Evolutionary conservation across 1,284 basidiomycete species (phyloP).

Genomic region (Boletus smithii): DNA sequence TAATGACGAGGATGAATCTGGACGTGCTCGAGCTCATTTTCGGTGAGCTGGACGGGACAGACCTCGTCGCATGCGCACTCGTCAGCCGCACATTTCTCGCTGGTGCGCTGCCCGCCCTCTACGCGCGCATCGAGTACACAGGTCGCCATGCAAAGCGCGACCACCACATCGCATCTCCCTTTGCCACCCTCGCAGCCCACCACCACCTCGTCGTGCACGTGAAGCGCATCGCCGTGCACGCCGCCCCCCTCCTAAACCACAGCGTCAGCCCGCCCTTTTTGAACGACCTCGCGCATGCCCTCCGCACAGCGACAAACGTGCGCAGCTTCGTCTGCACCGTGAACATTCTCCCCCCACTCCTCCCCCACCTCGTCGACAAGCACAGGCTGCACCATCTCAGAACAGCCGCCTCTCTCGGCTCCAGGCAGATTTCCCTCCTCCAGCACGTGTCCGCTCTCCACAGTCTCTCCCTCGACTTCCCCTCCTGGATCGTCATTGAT

Average conservation of each 20-base stretch:
- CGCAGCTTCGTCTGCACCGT: constrained; percentile 51
- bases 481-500: constrained; percentile 60
- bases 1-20: constrained; percentile 49
- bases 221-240: constrained; percentile 55
- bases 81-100: constrained; percentile 62
- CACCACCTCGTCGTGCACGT: constrained; percentile 55
- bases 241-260: constrained; percentile 38
- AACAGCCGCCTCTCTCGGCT: constrained; percentile 47
- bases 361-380: constrained; percentile 46
- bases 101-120: constrained; percentile 58
- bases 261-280: constrained; percentile 47
- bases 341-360: constrained; percentile 46
- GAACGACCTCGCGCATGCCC: constrained; percentile 45
- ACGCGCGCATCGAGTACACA: constrained; percentile 53
- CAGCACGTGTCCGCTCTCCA: constrained; percentile 39
- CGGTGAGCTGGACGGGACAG: constrained; percentile 46
- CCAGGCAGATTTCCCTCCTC: constrained; percentile 46
- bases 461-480: constrained; percentile 50
- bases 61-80: constrained; percentile 56
- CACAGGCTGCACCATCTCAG: constrained; percentile 46
- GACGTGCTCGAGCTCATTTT: constrained; percentile 70
- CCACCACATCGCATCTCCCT: constrained; percentile 51
- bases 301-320: constrained; percentile 51
- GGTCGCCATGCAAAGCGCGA: constrained; percentile 54
- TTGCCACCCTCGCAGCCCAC: constrained; percentile 51